Evolutionary conservation across 2,329 filamentous ascomycete genomes (phyloP), one percentile per base, ranked within the genome.

Genomic region (Thielaviopsis musarum): DNA sequence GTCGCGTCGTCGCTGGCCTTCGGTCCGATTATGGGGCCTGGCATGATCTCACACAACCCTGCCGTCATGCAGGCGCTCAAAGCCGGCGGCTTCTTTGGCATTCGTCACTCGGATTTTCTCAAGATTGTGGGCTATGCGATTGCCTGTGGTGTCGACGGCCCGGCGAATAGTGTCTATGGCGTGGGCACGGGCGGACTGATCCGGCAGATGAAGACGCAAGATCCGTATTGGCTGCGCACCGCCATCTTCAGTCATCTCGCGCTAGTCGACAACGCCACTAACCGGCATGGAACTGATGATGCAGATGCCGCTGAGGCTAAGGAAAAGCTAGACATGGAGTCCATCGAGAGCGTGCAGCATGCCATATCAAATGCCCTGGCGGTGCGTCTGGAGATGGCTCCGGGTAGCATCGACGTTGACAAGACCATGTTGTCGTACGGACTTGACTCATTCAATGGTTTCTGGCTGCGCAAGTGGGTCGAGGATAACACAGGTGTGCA

Each of bases 111-210:
- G 3, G 75, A 80, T 64, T 77, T 77, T 56, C 68, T 77, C n/a
- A 70, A 69, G 7, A 65, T 79, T 17, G 59, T 80, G 7, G 70
- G 72, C 28, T 71, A 73, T 19, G 76, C 77, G 56, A 73, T 81
- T 62, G 71, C 69, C 0, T 63, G 64, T 0, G 63, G 64, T 3
- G 57, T 66, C 5, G 58, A 58, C 5, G 56, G 73, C 38, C 77
- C 77, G 0, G 63, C 74, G 0, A 77, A 79, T 62, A 65, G 80
- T 19, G 69, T 77, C n/a, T 73, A 77, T 21, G 76, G 77, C 6
- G 73, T 79, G 13, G 77, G 78, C 12, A 80, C 77, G 0, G 78
- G 78, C 19, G 78, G 78, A 0, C 69, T 80, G 17, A 71, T 77
- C 13, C 67, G 67, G 5, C 78, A 81, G 64, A 80, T 79, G 65